Evolutionary conservation across 2,329 filamentous ascomycete species (phyloP).

Genomic region (Coniella lustricola): DNA sequence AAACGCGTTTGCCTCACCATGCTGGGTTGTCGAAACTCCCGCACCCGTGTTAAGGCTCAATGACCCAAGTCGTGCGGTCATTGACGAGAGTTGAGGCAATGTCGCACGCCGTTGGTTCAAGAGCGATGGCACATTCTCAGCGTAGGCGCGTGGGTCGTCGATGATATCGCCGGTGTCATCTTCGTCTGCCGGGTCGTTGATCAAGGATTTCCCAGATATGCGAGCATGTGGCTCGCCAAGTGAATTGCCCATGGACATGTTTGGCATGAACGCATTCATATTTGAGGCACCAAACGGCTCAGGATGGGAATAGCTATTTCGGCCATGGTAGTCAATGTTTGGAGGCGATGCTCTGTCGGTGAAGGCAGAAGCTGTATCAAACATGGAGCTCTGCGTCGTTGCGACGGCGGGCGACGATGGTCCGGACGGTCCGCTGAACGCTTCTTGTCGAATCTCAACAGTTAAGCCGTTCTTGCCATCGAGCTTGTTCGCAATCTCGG

Average conservation of each 20-base stretch:
- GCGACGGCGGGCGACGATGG: constrained; percentile 32
- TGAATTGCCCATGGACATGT: constrained; percentile 66
- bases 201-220: constrained; percentile 62
- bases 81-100: constrained; percentile 63
- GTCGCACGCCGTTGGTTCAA: constrained; percentile 54
- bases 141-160: constrained; percentile 65
- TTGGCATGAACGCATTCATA: constrained; percentile 62
- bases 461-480: constrained; percentile 50
- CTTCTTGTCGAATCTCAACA: constrained; percentile 45
- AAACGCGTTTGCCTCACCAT: constrained; percentile 30
- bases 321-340: constrained; percentile 41
- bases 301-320: constrained; percentile 49
- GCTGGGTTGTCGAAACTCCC: constrained; percentile 45
- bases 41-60: constrained; percentile 65
- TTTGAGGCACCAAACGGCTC: constrained; percentile 44
- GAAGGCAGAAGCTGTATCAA: constrained; percentile 54
- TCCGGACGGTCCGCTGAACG: constrained; percentile 28
- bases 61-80: constrained; percentile 50
- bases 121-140: constrained; percentile 54
- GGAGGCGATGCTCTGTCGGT: constrained; percentile 57
- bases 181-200: constrained; percentile 60
- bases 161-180: constrained; percentile 67
- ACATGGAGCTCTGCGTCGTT: constrained; percentile 50
- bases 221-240: constrained; percentile 50
- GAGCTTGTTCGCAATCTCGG: constrained; percentile 50